Percentiles rank a stretch among this genome's conserved stretches.
These are phyloP conservation scores for Moringa oleifera DNA, from an alignment of 345 rosid genomes.

Conservation along the genomic window DNA sequence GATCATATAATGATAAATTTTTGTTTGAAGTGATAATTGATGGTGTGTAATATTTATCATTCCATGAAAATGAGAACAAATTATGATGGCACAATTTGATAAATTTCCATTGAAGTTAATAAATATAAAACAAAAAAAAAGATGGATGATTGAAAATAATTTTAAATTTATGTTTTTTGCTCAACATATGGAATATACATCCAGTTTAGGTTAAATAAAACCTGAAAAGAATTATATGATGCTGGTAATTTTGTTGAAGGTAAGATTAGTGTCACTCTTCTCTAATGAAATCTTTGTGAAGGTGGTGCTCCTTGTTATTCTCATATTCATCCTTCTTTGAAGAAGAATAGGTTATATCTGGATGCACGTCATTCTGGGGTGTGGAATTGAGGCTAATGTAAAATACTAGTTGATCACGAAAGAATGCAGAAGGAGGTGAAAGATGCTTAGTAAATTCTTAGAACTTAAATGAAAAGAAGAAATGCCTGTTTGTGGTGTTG, in stretches of 20 bases:
- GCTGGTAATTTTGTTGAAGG: background rate
- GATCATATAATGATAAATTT: background rate
- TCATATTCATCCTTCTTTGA: background rate
- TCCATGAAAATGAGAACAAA: background rate
- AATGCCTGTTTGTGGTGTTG: background rate
- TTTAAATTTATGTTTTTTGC: background rate
- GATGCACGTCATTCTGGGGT: no score
- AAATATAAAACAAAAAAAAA: no score
- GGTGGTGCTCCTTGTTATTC: background rate
- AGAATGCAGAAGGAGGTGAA: background rate
- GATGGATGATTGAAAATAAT: background rate
- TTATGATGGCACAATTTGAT: background rate
- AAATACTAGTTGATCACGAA: no score
- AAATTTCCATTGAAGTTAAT: background rate
- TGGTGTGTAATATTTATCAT: background rate
- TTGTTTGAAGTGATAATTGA: background rate
- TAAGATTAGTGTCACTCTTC: no score
- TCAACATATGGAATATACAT: no score
- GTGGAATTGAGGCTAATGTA: background rate
- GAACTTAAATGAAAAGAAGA: background rate
- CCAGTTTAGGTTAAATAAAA: background rate
- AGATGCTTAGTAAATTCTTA: background rate
- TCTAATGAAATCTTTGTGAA: background rate
- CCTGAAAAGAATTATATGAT: background rate
- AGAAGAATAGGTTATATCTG: no score